Conservation (phyloP, 176 grass and related monocot genomes). For the Aegilops tauschii region DNA sequence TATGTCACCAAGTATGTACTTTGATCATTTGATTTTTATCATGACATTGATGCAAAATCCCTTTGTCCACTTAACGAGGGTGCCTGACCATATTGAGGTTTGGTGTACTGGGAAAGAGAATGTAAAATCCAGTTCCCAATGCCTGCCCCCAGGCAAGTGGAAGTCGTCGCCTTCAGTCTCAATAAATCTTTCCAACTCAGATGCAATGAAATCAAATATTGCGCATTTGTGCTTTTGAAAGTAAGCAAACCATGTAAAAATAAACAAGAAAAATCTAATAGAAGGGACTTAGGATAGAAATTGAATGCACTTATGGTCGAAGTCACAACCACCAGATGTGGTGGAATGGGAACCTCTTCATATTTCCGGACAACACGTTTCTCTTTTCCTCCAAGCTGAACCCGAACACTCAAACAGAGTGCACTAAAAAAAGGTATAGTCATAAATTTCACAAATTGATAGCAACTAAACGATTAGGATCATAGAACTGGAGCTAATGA, state of each 20-base stretch:
- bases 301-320: conserved; percentile 49
- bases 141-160: conserved; percentile 65
- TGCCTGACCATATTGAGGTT: conserved; percentile 69
- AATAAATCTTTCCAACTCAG: conserved; percentile 65
- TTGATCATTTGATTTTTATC: conserved; percentile 42
- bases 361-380: conserved; percentile 42
- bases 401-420: too few species aligned
- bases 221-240: conserved; percentile 31
- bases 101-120: conserved; percentile 94
- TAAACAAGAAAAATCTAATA: conserved; percentile 18
- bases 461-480: too few species aligned
- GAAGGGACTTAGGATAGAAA: neutral
- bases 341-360: conserved; percentile 75
- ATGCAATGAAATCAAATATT: conserved; percentile 85
- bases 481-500: too few species aligned
- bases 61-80: conserved; percentile 90
- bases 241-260: conserved; percentile 30
- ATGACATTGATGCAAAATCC: conserved; percentile 75
- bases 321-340: conserved; percentile 78
- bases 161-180: conserved; percentile 69
- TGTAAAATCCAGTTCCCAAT: conserved; percentile 85
- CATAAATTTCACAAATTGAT: too few species aligned
- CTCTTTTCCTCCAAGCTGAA: too few species aligned
- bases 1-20: neutral
- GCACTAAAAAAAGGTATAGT: too few species aligned